Percentiles rank a stretch among this genome's conserved stretches.
phyloP scores from a whole-genome alignment of 1,284 basidiomycete species.

The Moniliella sp. region DNA sequence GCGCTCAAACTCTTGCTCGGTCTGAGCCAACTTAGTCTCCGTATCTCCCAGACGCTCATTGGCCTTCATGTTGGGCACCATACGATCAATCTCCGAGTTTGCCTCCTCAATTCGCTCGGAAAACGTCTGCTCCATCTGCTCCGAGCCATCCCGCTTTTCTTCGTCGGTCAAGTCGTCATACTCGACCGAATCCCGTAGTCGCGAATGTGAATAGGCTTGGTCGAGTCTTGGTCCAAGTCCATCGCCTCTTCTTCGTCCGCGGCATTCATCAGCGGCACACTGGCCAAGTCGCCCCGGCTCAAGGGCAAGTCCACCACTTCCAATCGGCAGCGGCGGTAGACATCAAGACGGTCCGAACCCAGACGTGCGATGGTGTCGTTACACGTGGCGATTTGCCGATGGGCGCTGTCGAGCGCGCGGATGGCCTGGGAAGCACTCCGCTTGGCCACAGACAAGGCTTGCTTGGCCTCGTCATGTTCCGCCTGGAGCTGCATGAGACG shows the following conservation, averaged over 20 bases:
- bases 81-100: constrained; percentile 58
- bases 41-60: constrained; percentile 83
- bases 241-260: constrained; percentile 39
- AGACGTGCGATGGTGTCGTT: constrained; percentile 56
- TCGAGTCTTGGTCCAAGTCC: constrained; percentile 60
- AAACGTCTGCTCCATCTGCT: constrained; percentile 50
- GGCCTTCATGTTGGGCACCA: constrained; percentile 91
- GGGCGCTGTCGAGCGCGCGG: constrained; percentile 56
- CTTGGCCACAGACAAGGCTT: too few relatives aligned
- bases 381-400: constrained; percentile 59
- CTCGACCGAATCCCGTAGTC: constrained; percentile 75
- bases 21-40: constrained; percentile 43
- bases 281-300: constrained; percentile 50
- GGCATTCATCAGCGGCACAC: constrained; percentile 84
- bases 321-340: constrained; percentile 74
- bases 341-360: constrained; percentile 58
- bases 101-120: constrained; percentile 38
- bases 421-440: constrained; percentile 48
- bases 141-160: constrained; percentile 50
- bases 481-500: too few relatives aligned
- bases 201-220: constrained; percentile 48
- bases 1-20: constrained; percentile 42
- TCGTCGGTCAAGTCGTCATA: constrained; percentile 58
- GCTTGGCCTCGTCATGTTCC: too few relatives aligned
- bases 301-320: constrained; percentile 77